Percentiles rank a stretch among this genome's conserved stretches.
Conservation (phyloP, 2,329 filamentous ascomycete species). For the Ilyonectria destructans region DNA sequence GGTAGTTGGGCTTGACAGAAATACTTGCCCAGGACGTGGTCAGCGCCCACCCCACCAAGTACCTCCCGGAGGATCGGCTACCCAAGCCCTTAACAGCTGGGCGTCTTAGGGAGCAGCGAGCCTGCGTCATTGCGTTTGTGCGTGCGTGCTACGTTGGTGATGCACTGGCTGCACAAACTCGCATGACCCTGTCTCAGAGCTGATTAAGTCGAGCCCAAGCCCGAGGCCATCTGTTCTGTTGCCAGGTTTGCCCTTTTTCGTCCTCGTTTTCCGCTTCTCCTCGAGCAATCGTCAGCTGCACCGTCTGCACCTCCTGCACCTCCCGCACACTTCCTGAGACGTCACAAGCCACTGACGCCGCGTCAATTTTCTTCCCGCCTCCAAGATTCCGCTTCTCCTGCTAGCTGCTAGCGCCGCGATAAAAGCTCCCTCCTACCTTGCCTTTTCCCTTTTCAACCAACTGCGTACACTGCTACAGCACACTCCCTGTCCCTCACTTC, state of each 20-base stretch:
- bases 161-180: conserved; percentile 21
- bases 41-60: conserved; percentile 21
- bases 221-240: conserved; percentile 20
- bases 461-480: conserved; percentile 43
- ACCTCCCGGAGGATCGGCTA: conserved; percentile 37
- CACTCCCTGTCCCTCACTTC: conserved; percentile 31
- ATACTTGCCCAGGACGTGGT: conserved; percentile 40
- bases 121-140: conserved; percentile 4
- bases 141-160: conserved; percentile 14
- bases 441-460: conserved; percentile 40
- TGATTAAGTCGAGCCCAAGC: conserved; percentile 25
- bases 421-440: conserved; percentile 48
- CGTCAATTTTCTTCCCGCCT: conserved; percentile 49
- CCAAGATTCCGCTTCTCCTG: conserved; percentile 42
- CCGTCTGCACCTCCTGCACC: conserved; percentile 24
- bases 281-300: conserved; percentile 45
- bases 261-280: conserved; percentile 25
- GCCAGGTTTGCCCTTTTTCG: conserved; percentile 9
- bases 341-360: conserved; percentile 53
- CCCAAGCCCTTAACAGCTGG: conserved; percentile 24
- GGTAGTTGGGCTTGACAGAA: conserved; percentile 1
- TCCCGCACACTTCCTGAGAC: conserved; percentile 17
- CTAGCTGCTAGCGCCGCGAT: conserved; percentile 47
- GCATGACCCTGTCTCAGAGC: conserved; percentile 31
- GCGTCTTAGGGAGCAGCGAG: conserved; percentile 13